Evolutionary conservation across 805 yeast species (phyloP).

Genomic region (Zygoascus ofunaensis): DNA sequence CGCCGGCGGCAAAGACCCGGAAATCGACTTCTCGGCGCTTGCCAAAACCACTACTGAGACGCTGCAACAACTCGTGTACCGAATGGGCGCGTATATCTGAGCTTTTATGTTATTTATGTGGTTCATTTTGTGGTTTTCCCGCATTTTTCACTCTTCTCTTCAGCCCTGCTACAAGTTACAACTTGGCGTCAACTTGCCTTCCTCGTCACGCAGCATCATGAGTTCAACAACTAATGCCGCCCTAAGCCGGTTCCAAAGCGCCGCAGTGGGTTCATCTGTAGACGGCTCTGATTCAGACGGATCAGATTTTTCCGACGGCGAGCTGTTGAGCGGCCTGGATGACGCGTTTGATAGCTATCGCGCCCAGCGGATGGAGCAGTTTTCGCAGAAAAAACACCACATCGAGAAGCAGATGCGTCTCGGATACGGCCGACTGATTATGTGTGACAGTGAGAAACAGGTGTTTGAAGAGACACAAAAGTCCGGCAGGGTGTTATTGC

Average conservation of each 20-base stretch:
- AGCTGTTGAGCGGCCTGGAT: not conserved
- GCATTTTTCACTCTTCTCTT: not conserved
- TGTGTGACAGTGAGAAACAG: constrained; percentile 43
- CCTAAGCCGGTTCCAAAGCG: not conserved
- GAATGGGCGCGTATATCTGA: not conserved
- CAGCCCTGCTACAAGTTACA: too few relatives aligned
- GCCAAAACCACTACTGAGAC: not conserved
- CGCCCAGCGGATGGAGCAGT: constrained; percentile 53
- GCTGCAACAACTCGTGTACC: not conserved
- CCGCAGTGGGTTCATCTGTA: not conserved
- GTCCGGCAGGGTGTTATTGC: constrained; percentile 40
- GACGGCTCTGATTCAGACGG: not conserved
- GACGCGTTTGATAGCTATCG: constrained; percentile 43
- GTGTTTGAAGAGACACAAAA: constrained; percentile 44
- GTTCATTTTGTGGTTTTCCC: not conserved
- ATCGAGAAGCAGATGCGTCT: constrained; percentile 30
- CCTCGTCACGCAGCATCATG: not conserved
- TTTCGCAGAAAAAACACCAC: constrained; percentile 36
- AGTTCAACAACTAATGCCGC: not conserved
- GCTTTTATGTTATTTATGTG: not conserved
- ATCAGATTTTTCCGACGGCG: not conserved
- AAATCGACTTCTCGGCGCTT: not conserved
- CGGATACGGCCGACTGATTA: constrained; percentile 38
- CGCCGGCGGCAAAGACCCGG: not conserved
- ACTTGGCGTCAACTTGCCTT: too few relatives aligned